Evolutionary conservation across 108 stramenopile species (phyloP).

Genomic region (Pinguiococcus pyrenoidosus): DNA sequence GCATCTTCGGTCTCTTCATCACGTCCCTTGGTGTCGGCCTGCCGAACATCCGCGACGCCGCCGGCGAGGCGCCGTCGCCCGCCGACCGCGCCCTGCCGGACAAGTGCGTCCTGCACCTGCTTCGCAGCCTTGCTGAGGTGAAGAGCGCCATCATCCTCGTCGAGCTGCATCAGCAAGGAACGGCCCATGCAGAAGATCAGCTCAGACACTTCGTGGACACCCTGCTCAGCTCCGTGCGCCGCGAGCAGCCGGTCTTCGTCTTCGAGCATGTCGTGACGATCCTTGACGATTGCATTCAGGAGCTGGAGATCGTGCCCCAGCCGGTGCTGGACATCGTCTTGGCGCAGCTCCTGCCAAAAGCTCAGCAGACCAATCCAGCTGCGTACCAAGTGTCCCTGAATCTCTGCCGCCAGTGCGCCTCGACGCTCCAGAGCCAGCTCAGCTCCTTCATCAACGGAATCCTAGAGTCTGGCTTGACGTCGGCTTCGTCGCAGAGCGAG

Average conservation of each 20-base stretch:
- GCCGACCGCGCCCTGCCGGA: too few relatives aligned
- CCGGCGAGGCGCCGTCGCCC: too few relatives aligned
- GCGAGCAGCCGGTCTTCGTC: slow-evolving; percentile 1
- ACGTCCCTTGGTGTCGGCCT: too few relatives aligned
- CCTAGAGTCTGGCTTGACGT: neutral
- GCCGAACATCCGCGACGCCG: too few relatives aligned
- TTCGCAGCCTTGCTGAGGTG: slow-evolving; percentile 13
- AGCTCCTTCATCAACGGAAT: slow-evolving; percentile 9
- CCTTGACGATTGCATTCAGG: slow-evolving; percentile 15
- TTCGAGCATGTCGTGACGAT: slow-evolving; percentile 2
- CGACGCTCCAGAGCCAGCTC: slow-evolving; percentile 10
- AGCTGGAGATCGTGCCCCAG: slow-evolving; percentile 23
- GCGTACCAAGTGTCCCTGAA: slow-evolving; percentile 15
- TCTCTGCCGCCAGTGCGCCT: neutral
- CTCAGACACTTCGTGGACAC: slow-evolving; percentile 21
- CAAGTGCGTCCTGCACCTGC: slow-evolving; percentile 8
- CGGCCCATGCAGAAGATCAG: slow-evolving; percentile 21
- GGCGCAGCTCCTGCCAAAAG: slow-evolving; percentile 21
- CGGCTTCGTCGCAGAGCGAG: slow-evolving; percentile 9
- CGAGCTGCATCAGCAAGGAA: slow-evolving; percentile 15
- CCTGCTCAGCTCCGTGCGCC: slow-evolving; percentile 17
- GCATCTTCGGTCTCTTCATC: slow-evolving; percentile 16
- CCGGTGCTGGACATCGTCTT: slow-evolving; percentile 27
- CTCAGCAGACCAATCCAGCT: slow-evolving; percentile 15
- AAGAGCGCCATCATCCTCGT: slow-evolving; percentile 32